Base-by-base conservation (phyloP, 2,329 filamentous ascomycete species). In the Diaporthe batatas region DNA sequence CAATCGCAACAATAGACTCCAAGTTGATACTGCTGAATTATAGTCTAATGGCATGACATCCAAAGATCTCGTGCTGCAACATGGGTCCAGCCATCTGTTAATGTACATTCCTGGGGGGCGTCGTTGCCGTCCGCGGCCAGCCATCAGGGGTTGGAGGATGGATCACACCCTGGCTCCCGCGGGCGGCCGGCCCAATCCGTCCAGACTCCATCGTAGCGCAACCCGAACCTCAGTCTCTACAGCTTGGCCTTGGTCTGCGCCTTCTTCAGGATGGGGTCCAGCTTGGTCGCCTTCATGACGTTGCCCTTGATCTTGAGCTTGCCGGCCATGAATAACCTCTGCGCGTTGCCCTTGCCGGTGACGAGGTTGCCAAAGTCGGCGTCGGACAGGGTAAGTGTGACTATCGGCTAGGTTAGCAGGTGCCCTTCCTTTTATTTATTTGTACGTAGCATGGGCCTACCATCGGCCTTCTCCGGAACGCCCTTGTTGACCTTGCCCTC, bases 221-320 rank as follows among this genome's bases (percentile, higher is more conserved):
- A 23, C 23, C 71, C 73, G 67, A 71, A 72, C 57, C 73, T 71
- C 62, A 70, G 12, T 64, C 62, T 79, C 86, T 91, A 95, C 85
- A 97, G 86, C 90, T 97, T 97, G 78, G 94, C 90, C 88, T 94
- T 93, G 79, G 86, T 88, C 86, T 94, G 92, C 49, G 94, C 93
- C 88, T 95, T 96, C 89, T 94, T 95, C 76, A 98, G 86, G 79
- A 98, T 93, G 53, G 94, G 93, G 85, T 98, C 95, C 84, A 98
- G 91, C 91, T 97, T 98, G 74, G 95, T 98, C 49, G 96, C 93
- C 90, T 98, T 98, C 96, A 98, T 98, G 75, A 98, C 91, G 83
- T 98, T 95, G 76, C 96, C 96, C 91, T 95, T 97, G 82, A 98
- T 91, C 93, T 98, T 99, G 81, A 99, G 88, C 89, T 98, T 98